Conservation (phyloP, 164 flowering plant species). For the Magnolia officinalis region DNA sequence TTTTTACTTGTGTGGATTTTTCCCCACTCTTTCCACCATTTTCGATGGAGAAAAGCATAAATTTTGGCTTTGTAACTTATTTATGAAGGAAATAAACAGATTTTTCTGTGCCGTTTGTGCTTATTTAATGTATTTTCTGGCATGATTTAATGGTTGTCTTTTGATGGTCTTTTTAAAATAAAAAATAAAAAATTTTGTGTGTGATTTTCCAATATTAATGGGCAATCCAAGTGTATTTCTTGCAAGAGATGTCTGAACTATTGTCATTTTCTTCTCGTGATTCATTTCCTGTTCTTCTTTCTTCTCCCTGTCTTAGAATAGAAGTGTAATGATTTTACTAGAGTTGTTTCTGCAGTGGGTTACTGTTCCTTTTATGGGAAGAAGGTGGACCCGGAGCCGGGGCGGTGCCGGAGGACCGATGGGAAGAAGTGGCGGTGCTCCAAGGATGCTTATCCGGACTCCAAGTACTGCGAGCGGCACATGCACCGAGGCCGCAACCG, state of each 20-base stretch:
- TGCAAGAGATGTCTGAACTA: too few species aligned
- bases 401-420: slow-evolving; percentile 71
- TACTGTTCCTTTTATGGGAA: slow-evolving; percentile 70
- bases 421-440: slow-evolving; percentile 86
- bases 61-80: too few species aligned
- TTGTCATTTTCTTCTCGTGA: neutral
- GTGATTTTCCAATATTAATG: too few species aligned
- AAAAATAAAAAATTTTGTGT: neutral
- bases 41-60: too few species aligned
- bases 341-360: slow-evolving; percentile 45
- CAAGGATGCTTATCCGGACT: slow-evolving; percentile 70
- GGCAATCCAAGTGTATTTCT: too few species aligned
- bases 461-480: slow-evolving; percentile 80
- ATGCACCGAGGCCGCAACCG: slow-evolving; percentile 81
- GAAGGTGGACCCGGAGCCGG: slow-evolving; percentile 71
- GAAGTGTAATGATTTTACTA: neutral
- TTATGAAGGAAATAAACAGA: too few species aligned
- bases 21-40: too few species aligned
- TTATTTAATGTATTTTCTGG: too few species aligned
- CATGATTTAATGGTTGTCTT: too few species aligned
- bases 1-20: too few species aligned
- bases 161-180: too few species aligned
- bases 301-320: neutral
- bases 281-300: neutral
- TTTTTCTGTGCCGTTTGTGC: too few species aligned